Evolutionary conservation across 2,329 filamentous ascomycete genomes (phyloP), one percentile per base, ranked within the genome.

Genomic region (Sarocladiaceae sp.): DNA sequence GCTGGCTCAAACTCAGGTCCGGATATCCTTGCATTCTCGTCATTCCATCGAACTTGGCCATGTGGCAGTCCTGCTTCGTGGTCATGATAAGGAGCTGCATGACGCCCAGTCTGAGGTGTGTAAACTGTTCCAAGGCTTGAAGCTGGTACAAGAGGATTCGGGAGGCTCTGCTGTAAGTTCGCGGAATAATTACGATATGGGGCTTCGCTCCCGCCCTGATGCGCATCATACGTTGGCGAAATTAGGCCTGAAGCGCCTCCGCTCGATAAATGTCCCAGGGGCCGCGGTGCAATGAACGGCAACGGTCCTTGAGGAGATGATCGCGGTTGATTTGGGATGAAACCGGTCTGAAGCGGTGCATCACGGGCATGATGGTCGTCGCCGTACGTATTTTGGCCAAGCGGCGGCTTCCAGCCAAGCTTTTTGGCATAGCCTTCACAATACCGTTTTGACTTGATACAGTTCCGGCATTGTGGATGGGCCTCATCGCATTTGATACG

Each of bases 401-500:
- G 71, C 4, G 84, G 85, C 49, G 88, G 80, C 65, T 90, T 93
- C 76, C 93, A 94, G 54, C 90, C 77, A 51, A 94, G 84, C 44
- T 87, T 82, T 66, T 90, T 87, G 59, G 84, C 90, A 66, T 94
- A 94, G 51, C 90, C 90, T 67, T 94, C 88, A 66, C 90, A 95
- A 58, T 84, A 77, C 13, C 90, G 80, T 68, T 92, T 93, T 17
- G 88, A 93, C 64, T 93, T 94, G 71, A 88, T 83, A 70, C 90
- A 95, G 64, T 95, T 95, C 62, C 79, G 84, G 70, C 90, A 94
- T 25, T 80, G 87, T 23, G 90, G 90, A 48, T 87, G 82, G 62
- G 90, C 89, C 67, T 97, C 94, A 56, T 94, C 94, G 68, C 94
- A 99, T 71, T 97, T 99, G 70, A 99, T 97, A 56, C 94, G 88